Conservation (phyloP, 1,139 yeast species). For the Kodamaea arcana region DNA sequence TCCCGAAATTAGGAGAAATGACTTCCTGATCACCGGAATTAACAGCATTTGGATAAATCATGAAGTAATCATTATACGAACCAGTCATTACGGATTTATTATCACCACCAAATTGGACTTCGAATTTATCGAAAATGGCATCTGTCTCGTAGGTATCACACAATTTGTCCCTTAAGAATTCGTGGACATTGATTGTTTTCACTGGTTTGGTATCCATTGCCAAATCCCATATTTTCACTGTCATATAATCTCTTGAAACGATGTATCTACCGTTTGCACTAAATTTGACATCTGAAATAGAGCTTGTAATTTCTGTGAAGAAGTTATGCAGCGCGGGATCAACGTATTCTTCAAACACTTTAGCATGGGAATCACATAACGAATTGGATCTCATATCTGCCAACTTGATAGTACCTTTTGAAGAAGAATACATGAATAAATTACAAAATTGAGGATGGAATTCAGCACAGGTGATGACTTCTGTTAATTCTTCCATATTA, state of each 20-base stretch:
- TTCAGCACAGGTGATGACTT: conserved; percentile 96
- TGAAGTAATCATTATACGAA: conserved; percentile 92
- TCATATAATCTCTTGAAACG: conserved; percentile 94
- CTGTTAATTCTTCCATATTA: conserved; percentile 98
- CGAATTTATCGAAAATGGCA: conserved; percentile 97
- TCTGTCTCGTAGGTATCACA: conserved; percentile 98
- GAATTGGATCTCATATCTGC: conserved; percentile 98
- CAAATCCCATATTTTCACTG: conserved; percentile 97
- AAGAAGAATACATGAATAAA: conserved; percentile 92
- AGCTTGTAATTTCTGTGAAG: conserved; percentile 94
- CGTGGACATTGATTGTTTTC: conserved; percentile 92
- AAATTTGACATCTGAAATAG: conserved; percentile 91
- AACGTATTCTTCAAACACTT: conserved; percentile 85
- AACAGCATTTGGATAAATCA: conserved; percentile 87
- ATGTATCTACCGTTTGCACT: conserved; percentile 90
- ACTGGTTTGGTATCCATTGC: conserved; percentile 95
- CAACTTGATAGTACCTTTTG: conserved; percentile 92
- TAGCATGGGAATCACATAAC: conserved; percentile 86
- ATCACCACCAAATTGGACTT: conserved; percentile 93
- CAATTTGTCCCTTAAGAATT: conserved; percentile 84
- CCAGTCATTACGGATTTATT: conserved; percentile 94
- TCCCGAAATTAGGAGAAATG: conserved; percentile 16
- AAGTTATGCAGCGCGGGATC: conserved; percentile 93
- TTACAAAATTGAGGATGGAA: conserved; percentile 94
- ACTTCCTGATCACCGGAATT: conserved; percentile 17